These are phyloP conservation scores for Pistacia vera DNA, from an alignment of 345 rosid species.

Conservation along the genomic window DNA sequence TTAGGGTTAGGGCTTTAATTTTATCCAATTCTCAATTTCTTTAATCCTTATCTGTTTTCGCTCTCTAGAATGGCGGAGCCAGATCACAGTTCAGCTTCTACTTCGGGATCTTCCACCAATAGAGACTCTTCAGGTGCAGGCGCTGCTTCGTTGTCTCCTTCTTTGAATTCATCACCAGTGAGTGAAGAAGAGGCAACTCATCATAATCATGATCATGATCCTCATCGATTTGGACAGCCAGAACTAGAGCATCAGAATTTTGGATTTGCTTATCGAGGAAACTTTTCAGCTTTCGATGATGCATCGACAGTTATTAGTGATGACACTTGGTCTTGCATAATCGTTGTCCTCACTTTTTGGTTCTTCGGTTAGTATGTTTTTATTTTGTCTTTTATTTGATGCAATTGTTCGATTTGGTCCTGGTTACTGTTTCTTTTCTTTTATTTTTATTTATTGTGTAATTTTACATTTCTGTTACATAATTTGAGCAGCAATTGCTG, in stretches of 20 bases:
- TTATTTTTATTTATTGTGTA: too few relatives aligned
- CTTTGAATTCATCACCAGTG: conserved; percentile 34
- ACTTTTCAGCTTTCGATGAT: conserved; percentile 35
- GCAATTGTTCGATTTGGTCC: not conserved
- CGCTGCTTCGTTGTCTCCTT: conserved; percentile 25
- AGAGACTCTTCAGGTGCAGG: conserved; percentile 21
- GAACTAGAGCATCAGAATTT: conserved; percentile 55
- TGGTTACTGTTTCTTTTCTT: too few relatives aligned
- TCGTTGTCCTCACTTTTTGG: conserved; percentile 86
- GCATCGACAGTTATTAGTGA: conserved; percentile 44
- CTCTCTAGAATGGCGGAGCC: conserved; percentile 49
- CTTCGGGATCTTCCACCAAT: conserved; percentile 24
- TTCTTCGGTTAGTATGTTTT: conserved; percentile 64
- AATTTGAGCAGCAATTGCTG: too few relatives aligned
- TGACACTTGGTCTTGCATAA: conserved; percentile 87
- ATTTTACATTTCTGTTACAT: too few relatives aligned
- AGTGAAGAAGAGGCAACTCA: conserved; percentile 54
- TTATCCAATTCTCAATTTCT: not conserved
- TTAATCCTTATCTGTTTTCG: not conserved
- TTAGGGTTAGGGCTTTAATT: conserved; percentile 31
- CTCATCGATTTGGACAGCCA: conserved; percentile 28
- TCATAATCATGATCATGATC: conserved; percentile 28
- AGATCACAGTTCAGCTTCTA: conserved; percentile 39
- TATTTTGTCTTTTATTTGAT: not conserved
- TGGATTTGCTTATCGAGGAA: conserved; percentile 38